phyloP scores from a whole-genome alignment of 352 stramenopile species.

The Globisporangium middletonii region DNA sequence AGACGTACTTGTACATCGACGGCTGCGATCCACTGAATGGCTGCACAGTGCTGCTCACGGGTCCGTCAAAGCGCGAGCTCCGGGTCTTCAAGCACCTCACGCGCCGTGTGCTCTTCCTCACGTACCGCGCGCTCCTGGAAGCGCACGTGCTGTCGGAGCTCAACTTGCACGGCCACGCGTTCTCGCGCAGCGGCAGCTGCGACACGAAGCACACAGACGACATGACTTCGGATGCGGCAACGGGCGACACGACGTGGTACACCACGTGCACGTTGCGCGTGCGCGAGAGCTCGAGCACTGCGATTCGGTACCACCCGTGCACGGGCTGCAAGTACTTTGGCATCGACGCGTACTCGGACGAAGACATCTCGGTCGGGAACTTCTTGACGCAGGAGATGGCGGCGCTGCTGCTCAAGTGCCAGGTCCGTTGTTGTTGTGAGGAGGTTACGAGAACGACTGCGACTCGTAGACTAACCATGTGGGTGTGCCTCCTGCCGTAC shows the following conservation, averaged over 20 bases:
- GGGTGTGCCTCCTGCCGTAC: neutral
- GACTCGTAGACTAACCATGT: slow-evolving; percentile 1
- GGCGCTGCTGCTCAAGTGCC: slow-evolving; percentile 62
- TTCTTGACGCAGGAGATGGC: slow-evolving; percentile 72
- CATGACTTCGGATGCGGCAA: slow-evolving; percentile 10
- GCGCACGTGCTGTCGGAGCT: slow-evolving; percentile 92
- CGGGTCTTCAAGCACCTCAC: slow-evolving; percentile 92
- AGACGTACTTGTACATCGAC: slow-evolving; percentile 94
- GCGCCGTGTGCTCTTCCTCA: slow-evolving; percentile 86
- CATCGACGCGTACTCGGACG: slow-evolving; percentile 51
- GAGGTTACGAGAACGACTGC: neutral
- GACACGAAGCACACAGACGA: slow-evolving; percentile 3
- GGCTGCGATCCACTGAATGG: slow-evolving; percentile 92
- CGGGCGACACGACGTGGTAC: slow-evolving; percentile 49
- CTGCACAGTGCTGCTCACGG: slow-evolving; percentile 92
- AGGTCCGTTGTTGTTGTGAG: slow-evolving; percentile 31
- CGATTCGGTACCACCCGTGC: slow-evolving; percentile 65
- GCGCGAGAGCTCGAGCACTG: slow-evolving; percentile 34
- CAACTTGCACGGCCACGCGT: slow-evolving; percentile 35
- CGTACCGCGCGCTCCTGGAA: slow-evolving; percentile 96
- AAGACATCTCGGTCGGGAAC: slow-evolving; percentile 79
- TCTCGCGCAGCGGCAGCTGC: slow-evolving; percentile 4
- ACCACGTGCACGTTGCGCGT: slow-evolving; percentile 69
- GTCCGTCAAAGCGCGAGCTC: slow-evolving; percentile 81
- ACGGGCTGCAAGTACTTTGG: slow-evolving; percentile 61